These are phyloP conservation scores for Leishmania guyanensis DNA, from an alignment of 208 protist genomes.

Conservation along the genomic window DNA sequence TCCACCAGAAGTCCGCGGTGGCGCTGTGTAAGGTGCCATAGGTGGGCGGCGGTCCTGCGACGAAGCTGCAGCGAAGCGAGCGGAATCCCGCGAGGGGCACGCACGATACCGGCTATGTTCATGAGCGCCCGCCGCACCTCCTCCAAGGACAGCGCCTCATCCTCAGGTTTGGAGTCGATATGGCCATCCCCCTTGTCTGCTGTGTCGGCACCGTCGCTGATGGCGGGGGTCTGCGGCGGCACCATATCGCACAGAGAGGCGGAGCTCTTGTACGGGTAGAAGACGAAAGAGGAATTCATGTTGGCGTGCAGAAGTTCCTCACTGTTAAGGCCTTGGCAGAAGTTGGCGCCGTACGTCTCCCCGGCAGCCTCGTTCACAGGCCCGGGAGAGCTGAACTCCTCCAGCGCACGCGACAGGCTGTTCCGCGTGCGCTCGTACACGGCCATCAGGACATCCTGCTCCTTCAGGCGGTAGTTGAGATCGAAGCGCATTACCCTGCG, in stretches of 20 bases:
- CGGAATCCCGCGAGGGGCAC: constrained; percentile 36
- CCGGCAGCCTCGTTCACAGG: constrained; percentile 31
- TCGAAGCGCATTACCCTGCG: constrained; percentile 67
- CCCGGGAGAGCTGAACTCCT: constrained; percentile 39
- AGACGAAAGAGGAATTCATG: constrained; percentile 61
- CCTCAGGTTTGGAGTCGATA: constrained; percentile 13
- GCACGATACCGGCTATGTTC: constrained; percentile 30
- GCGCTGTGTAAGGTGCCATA: constrained; percentile 33
- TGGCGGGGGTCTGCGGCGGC: neutral
- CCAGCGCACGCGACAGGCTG: constrained; percentile 50
- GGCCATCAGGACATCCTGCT: constrained; percentile 62
- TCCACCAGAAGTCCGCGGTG: constrained; percentile 26
- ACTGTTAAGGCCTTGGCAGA: constrained; percentile 38
- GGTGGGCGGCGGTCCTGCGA: constrained; percentile 16
- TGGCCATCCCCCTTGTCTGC: constrained; percentile 6
- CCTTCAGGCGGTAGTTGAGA: constrained; percentile 55
- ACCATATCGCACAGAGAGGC: constrained; percentile 27
- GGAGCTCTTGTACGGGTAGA: constrained; percentile 75
- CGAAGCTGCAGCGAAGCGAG: constrained; percentile 42
- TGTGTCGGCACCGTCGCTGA: neutral
- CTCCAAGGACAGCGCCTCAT: constrained; percentile 23
- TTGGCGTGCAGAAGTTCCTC: constrained; percentile 39
- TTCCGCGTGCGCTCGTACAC: constrained; percentile 67
- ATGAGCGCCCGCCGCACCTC: constrained; percentile 35
- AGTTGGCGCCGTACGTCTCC: constrained; percentile 40